Evolutionary conservation across 2,329 filamentous ascomycete genomes (phyloP).

Genomic region (Kalaharituber pfeilii): DNA sequence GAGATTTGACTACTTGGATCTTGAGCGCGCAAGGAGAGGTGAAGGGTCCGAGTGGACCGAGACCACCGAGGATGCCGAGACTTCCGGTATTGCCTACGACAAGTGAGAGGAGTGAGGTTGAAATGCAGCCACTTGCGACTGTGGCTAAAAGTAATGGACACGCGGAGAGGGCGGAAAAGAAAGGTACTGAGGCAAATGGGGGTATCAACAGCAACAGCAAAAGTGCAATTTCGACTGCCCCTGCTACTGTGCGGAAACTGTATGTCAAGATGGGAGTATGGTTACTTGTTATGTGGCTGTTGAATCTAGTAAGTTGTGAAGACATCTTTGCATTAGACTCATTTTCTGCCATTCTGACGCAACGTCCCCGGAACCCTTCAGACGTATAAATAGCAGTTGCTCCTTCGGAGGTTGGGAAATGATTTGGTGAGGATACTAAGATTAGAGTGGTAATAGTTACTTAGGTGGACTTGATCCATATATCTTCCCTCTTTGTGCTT

Average conservation of each 20-base stretch:
- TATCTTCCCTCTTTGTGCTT: too few relatives aligned
- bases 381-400: too few relatives aligned
- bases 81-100: not conserved
- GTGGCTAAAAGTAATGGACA: not conserved
- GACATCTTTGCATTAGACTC: too few relatives aligned
- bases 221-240: not conserved
- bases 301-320: conserved; percentile 22
- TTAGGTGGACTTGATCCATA: too few relatives aligned
- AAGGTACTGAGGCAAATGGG: conserved; percentile 2
- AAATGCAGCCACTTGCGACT: not conserved
- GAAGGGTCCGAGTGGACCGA: not conserved
- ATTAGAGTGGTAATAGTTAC: too few relatives aligned
- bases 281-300: conserved; percentile 22
- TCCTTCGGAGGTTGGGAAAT: too few relatives aligned
- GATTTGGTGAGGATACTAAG: too few relatives aligned
- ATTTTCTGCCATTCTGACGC: too few relatives aligned
- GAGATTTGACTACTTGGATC: conserved; percentile 28
- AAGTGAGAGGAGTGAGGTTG: not conserved
- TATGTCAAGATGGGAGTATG: conserved; percentile 15
- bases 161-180: not conserved
- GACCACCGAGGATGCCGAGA: not conserved
- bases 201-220: not conserved
- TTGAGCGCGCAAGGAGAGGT: conserved; percentile 17
- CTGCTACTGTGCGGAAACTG: conserved; percentile 7
- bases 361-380: too few relatives aligned